Evolutionary conservation across 108 stramenopile species (phyloP).

Genomic region (Nitzschia palea): DNA sequence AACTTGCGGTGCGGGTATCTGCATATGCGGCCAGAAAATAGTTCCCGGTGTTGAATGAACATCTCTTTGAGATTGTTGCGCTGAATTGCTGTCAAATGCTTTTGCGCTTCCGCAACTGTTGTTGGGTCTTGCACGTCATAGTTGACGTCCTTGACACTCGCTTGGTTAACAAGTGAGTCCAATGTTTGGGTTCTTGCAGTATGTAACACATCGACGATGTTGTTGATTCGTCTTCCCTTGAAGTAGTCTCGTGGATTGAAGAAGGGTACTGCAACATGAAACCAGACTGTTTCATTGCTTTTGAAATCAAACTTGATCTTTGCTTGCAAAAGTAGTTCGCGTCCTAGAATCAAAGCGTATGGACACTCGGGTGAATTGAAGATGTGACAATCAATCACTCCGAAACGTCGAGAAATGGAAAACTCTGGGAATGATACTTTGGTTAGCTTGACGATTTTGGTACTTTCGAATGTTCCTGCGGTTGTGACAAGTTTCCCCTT

Average conservation of each 20-base stretch:
- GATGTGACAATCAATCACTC: background rate
- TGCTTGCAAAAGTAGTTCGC: background rate
- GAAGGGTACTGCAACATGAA: background rate
- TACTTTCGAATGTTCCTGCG: background rate
- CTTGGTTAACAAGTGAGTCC: too few species aligned
- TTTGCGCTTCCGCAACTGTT: slow-evolving; percentile 17
- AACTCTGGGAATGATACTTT: background rate
- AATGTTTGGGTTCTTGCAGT: background rate
- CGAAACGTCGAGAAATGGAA: background rate
- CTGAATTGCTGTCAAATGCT: slow-evolving; percentile 28
- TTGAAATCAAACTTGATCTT: background rate
- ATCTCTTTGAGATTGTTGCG: slow-evolving; percentile 3
- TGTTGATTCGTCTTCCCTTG: background rate
- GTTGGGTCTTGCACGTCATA: background rate
- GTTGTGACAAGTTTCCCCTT: background rate
- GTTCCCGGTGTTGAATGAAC: slow-evolving; percentile 15
- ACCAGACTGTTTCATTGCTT: background rate
- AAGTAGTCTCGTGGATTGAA: background rate
- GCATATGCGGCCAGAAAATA: too few species aligned
- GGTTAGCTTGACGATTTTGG: background rate
- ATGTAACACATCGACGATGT: background rate
- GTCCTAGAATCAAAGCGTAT: background rate
- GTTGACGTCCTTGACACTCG: background rate
- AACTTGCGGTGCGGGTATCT: too few species aligned
- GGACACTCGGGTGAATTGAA: background rate